Evolutionary conservation across 2,329 filamentous ascomycete genomes (phyloP).

Genomic region (Nothophaeocryptopus gaeumannii): DNA sequence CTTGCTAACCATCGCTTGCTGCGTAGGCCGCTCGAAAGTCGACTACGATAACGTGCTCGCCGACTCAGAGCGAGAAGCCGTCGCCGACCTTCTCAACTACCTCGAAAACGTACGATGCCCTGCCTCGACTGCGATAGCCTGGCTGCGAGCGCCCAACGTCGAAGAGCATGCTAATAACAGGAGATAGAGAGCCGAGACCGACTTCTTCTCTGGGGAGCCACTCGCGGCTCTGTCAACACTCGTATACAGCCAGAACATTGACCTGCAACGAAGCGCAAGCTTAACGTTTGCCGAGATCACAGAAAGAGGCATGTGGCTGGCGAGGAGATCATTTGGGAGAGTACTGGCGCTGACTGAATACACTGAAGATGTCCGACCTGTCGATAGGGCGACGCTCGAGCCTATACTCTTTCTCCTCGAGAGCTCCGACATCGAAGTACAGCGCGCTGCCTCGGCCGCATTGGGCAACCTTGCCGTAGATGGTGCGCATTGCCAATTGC

Average conservation of each 20-base stretch:
- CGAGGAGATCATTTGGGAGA: background rate
- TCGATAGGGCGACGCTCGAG: conserved; percentile 90
- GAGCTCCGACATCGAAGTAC: conserved; percentile 93
- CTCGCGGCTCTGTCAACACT: conserved; percentile 90
- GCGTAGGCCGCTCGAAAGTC: conserved; percentile 45
- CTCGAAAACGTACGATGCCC: conserved; percentile 78
- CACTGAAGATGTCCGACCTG: conserved; percentile 82
- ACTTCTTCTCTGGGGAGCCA: conserved; percentile 96
- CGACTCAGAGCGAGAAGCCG: conserved; percentile 94
- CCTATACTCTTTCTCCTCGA: conserved; percentile 94
- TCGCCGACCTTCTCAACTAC: conserved; percentile 90
- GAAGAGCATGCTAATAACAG: conserved; percentile 20
- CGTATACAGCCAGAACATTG: conserved; percentile 98
- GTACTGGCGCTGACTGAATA: conserved; percentile 15
- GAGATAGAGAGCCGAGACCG: conserved; percentile 81
- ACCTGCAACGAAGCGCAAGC: conserved; percentile 93
- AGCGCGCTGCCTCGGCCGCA: conserved; percentile 91
- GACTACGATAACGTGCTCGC: conserved; percentile 59
- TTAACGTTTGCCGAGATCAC: conserved; percentile 99
- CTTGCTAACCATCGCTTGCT: too few relatives aligned
- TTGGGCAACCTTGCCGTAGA: conserved; percentile 96
- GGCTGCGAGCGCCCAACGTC: background rate
- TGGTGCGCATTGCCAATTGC: conserved; percentile 75
- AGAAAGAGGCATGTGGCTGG: conserved; percentile 70
- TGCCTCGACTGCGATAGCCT: background rate